Evolutionary conservation across 257 asterid species (phyloP), one percentile per base, ranked within the genome.

Genomic region (Solanum chiquidenum): DNA sequence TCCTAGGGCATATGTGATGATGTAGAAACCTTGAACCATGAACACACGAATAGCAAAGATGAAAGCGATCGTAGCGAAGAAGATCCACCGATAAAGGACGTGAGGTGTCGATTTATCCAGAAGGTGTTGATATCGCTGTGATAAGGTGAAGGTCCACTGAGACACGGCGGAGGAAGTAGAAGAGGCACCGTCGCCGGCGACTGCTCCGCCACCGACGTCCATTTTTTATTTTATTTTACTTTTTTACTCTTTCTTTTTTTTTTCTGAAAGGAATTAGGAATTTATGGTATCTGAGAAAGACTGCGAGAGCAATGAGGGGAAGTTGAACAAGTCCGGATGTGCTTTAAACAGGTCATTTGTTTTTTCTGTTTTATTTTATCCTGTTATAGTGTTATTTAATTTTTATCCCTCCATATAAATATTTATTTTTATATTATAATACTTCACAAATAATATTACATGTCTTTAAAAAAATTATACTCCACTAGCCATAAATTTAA

Each of bases 61-160:
- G 71, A 89, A 74, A 25, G 94, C 95, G 90, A 96, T 90, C 86
- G 82, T 88, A 77, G 89, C 92, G 27, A 96, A 91, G 90, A 90
- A 92, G 93, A 96, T 91, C 99, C 99, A 97, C 11, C 99, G 96
- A 92, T 93, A 86, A 52, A 94, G 90, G 29, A 96, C 95, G 62
- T 89, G 84, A 75, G 99, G 99, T 87, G 99, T 97, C 72, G 98
- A 91, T 86, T 96, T 95, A 91, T 97, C 99, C 35, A 97, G 93
- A 72, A 95, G 16, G 86, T 95, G 92, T 92, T 97, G 99, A 93
- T 93, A 97, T 44, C 98, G 94, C 89, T 89, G 96, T 91, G 97
- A 92, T 73, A 89, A n/a, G 14, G 91, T 83, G 91, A 94, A 96
- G 92, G 87, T 87, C 84, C 90, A 93, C 25, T 87, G 92, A 68